These are phyloP conservation scores for Paramecium tetraurelia DNA, from an alignment of 73 alveolate genomes.

Conservation along the genomic window DNA sequence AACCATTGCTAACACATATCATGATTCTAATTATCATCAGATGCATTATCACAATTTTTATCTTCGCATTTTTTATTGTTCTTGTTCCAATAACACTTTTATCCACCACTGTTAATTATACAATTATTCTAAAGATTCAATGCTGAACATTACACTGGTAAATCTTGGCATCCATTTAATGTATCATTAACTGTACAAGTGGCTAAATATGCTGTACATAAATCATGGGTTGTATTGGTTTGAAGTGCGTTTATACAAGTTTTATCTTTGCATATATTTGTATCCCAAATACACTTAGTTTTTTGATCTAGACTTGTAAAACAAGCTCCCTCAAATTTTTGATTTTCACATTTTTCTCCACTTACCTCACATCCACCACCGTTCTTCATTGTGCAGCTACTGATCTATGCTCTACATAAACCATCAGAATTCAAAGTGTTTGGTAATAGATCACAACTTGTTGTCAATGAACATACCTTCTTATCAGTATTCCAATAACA, in stretches of 20 bases:
- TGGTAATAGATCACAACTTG: background rate
- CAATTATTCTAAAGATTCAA: background rate
- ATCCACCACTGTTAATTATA: background rate
- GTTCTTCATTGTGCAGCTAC: background rate
- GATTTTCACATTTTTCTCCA: background rate
- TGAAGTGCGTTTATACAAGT: background rate
- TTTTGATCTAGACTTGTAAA: background rate
- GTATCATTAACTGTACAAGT: conserved; percentile 21
- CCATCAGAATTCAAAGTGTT: background rate
- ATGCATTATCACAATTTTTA: conserved; percentile 17
- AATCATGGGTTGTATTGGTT: background rate
- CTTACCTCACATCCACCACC: conserved; percentile 20
- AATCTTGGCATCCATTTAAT: background rate
- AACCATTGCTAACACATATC: background rate
- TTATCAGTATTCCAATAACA: background rate
- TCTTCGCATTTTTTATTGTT: background rate
- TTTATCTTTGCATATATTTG: background rate
- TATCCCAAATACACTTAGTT: background rate
- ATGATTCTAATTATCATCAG: background rate
- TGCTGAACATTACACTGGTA: background rate
- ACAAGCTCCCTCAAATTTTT: background rate
- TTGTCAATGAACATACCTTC: background rate
- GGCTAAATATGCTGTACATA: background rate
- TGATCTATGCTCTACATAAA: background rate
- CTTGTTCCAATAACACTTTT: background rate